Evolutionary conservation across 352 stramenopile genomes (phyloP), one percentile per base, ranked within the genome.

Genomic region (Lagenidium giganteum): DNA sequence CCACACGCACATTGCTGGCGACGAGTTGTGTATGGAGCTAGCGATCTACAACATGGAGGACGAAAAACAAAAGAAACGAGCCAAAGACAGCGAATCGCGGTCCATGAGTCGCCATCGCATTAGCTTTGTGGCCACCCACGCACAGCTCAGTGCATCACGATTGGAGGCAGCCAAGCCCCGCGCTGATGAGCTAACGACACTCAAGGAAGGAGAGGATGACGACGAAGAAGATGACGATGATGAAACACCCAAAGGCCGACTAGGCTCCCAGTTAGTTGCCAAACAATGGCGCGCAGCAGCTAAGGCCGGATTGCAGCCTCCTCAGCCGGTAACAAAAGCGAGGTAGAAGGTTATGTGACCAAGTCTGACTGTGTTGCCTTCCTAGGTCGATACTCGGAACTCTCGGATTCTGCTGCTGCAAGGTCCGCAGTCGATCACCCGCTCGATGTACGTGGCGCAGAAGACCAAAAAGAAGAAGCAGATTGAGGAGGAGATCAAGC

Each of bases 1-100:
- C 17, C 42, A 67, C 39, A 86, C 78, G 5, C 81, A 91, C 54
- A 40, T 90, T 14, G 78, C 77, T 0, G 79, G 77, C 13, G 76
- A 93, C 40, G 74, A 87, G 36, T 59, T 93, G 18, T 93, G 81
- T 56, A 86, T 91, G 74, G 67, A 87, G 27, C 60, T 87, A 16
- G 50, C 67, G 26, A 54, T 57, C 11, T 89, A 89, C 43, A 57
- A 72, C 56, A 87, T 85, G 77, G 40, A 72, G 12, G 69, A 81
- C 16, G 69, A 85, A 32, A 83, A 76, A 47, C 43, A 64, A 29
- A 85, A 89, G 42, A 67, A 74, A 34, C 49, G 50, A 2, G 54
- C 69, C 27, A 31, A 68, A 23, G 58, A 67, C 29, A 50, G 78
- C 8, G 37, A 61, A 26, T 54, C 53, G 18, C 64, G 73, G 8